A percentile compares a stretch with the other conserved stretches of the same genome.
Conservation (phyloP, 345 rosid genomes). For the Arabidopsis thaliana region DNA sequence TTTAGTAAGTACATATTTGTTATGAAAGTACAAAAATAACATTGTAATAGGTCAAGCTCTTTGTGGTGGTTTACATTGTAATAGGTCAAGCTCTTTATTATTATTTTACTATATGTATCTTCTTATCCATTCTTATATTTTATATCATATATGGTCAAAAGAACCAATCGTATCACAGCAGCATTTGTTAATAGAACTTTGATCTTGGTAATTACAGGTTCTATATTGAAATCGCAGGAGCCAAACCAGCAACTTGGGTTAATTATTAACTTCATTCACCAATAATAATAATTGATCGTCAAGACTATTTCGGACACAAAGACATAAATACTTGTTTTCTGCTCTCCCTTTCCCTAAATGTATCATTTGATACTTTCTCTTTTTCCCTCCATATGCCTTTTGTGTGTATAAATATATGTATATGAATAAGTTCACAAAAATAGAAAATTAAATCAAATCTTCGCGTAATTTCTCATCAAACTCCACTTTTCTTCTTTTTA, state of each 20-base stretch:
- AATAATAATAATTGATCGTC: slow-evolving; percentile 23
- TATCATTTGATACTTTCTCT: slow-evolving; percentile 42
- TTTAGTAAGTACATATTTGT: background rate
- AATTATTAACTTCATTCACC: slow-evolving; percentile 13
- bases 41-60: slow-evolving; percentile 34
- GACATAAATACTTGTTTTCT: slow-evolving; percentile 31
- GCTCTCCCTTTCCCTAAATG: slow-evolving; percentile 43
- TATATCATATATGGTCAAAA: slow-evolving; percentile 25
- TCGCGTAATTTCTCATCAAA: slow-evolving; percentile 18
- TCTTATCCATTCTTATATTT: slow-evolving; percentile 33
- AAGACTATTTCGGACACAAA: slow-evolving; percentile 35
- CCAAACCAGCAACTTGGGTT: slow-evolving; percentile 17
- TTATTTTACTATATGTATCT: slow-evolving; percentile 12
- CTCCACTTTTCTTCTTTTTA: slow-evolving; percentile 14
- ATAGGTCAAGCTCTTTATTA: slow-evolving; percentile 28
- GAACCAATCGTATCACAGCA: slow-evolving; percentile 20
- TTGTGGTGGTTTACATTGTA: slow-evolving; percentile 24
- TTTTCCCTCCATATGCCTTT: slow-evolving; percentile 16
- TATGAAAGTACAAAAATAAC: background rate
- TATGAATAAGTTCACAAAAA: slow-evolving; percentile 17
- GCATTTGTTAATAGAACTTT: slow-evolving; percentile 24
- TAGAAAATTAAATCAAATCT: slow-evolving; percentile 25
- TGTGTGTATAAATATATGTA: slow-evolving; percentile 8
- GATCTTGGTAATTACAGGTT: slow-evolving; percentile 14
- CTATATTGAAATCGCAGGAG: slow-evolving; percentile 16